Percentiles rank a stretch among this genome's conserved stretches.
These are phyloP conservation scores for Fraxinus floribunda DNA, from an alignment of 305 asterid genomes.

Conservation along the genomic window DNA sequence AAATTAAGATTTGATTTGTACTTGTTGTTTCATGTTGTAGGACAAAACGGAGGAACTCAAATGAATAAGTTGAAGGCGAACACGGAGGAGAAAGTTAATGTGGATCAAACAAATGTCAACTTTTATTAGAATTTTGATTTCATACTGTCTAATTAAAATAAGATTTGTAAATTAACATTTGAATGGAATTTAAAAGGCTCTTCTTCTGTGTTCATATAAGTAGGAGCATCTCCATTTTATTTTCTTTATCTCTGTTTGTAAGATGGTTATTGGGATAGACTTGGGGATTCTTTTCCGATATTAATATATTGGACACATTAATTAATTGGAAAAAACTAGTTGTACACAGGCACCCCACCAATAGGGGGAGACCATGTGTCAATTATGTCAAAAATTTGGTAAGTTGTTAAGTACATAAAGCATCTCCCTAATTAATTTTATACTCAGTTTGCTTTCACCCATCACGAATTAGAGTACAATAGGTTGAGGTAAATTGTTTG, in stretches of 20 bases:
- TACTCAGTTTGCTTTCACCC: neutral
- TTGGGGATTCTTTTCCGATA: neutral
- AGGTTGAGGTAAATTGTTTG: neutral
- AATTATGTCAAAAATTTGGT: no score
- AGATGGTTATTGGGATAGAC: neutral
- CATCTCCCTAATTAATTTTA: no score
- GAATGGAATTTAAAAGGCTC: neutral
- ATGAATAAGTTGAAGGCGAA: slow-evolving; percentile 17
- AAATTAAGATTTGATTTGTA: neutral
- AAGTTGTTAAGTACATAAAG: no score
- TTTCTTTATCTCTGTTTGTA: neutral
- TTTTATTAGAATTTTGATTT: neutral
- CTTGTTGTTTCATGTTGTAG: neutral
- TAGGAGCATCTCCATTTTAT: neutral
- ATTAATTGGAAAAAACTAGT: no score
- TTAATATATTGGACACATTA: neutral
- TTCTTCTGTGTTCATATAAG: neutral
- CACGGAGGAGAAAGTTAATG: neutral
- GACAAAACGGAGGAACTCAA: slow-evolving; percentile 25
- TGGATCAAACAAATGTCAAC: neutral
- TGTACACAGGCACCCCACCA: no score
- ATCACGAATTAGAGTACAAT: neutral
- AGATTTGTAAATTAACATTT: neutral
- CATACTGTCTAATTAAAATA: neutral
- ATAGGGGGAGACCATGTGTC: no score